These are phyloP conservation scores for Kurtzmaniella quercitrusa DNA, from an alignment of 1,139 yeast species.

Conservation along the genomic window DNA sequence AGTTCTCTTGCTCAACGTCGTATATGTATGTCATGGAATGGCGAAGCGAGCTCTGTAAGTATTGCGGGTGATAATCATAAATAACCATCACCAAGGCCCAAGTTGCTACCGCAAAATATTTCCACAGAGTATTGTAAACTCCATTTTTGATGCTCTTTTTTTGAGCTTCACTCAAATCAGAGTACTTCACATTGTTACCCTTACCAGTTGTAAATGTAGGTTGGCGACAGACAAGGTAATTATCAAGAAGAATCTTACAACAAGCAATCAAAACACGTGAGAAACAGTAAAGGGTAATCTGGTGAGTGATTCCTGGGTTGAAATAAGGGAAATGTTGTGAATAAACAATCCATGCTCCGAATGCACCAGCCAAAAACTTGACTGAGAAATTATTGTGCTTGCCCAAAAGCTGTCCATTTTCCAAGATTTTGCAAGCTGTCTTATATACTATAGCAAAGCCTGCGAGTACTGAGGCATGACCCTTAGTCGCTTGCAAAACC, in stretches of 20 bases:
- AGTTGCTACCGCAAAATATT: conserved; percentile 59
- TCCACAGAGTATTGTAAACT: conserved; percentile 52
- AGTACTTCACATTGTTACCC: conserved; percentile 23
- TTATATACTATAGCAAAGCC: conserved; percentile 64
- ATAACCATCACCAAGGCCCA: conserved; percentile 79
- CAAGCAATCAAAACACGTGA: conserved; percentile 54
- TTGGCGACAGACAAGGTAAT: conserved; percentile 32
- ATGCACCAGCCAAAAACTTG: conserved; percentile 59
- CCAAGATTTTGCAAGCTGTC: conserved; percentile 26
- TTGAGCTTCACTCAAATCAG: conserved; percentile 28
- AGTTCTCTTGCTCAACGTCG: conserved; percentile 46
- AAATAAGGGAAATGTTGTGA: conserved; percentile 51
- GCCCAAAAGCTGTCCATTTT: conserved; percentile 34
- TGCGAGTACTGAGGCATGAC: conserved; percentile 68
- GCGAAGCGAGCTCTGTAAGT: conserved; percentile 63
- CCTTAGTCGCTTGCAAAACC: conserved; percentile 54
- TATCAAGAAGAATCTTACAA: conserved; percentile 44
- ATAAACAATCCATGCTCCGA: conserved; percentile 65
- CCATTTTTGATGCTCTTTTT: conserved; percentile 30
- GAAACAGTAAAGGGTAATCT: conserved; percentile 59
- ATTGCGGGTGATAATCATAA: conserved; percentile 60
- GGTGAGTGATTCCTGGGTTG: conserved; percentile 52
- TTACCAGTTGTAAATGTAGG: conserved; percentile 26
- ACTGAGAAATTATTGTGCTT: conserved; percentile 20
- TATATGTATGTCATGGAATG: conserved; percentile 72